These are phyloP conservation scores for Brassica incana DNA, from an alignment of 345 rosid species.

Conservation along the genomic window DNA sequence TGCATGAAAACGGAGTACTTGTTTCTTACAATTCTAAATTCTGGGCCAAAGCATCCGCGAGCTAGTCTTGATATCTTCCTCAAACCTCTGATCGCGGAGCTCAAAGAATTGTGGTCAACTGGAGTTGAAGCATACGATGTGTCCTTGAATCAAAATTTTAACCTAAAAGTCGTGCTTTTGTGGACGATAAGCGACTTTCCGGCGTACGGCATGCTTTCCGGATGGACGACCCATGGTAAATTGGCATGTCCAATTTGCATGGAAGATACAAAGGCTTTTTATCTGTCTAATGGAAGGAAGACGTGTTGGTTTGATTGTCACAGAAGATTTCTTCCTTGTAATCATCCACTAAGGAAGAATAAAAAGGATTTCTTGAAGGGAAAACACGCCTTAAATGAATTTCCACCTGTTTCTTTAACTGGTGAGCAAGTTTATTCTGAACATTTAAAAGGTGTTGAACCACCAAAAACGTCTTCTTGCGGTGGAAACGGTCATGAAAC, in stretches of 20 bases:
- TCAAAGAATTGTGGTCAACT: neutral
- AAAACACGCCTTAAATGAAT: neutral
- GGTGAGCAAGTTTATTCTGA: neutral
- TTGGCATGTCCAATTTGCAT: neutral
- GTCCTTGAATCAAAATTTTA: neutral
- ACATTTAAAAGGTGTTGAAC: neutral
- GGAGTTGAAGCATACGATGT: neutral
- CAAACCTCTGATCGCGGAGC: neutral
- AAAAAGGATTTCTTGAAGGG: neutral
- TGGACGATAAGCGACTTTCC: neutral
- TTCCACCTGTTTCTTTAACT: neutral
- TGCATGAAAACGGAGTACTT: neutral
- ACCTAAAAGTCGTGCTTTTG: neutral
- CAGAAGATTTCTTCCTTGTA: neutral
- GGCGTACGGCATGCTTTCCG: neutral
- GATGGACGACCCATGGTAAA: neutral
- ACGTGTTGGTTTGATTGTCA: neutral
- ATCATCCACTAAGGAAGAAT: neutral
- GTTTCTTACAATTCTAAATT: neutral
- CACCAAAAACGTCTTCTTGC: neutral
- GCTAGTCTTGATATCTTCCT: neutral
- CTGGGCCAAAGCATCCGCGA: neutral
- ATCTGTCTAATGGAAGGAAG: neutral
- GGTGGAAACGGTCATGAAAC: neutral
- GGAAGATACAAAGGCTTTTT: no score